Evolutionary conservation across 2,329 filamentous ascomycete species (phyloP), one percentile per base, ranked within the genome.

Genomic region (Epichloe typhina): DNA sequence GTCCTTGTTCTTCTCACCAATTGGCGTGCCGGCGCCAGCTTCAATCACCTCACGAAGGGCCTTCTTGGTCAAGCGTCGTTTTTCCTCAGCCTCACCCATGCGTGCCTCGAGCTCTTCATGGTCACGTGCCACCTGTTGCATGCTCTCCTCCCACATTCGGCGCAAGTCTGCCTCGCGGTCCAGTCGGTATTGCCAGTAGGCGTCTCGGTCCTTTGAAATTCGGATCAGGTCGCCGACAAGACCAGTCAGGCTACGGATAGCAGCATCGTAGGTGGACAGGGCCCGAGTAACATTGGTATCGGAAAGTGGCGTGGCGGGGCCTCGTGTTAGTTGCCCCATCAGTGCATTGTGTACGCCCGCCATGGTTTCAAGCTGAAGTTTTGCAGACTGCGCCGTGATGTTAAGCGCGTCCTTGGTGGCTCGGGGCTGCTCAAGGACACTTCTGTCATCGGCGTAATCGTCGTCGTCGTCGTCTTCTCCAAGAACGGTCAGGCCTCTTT

Each of bases 61-160:
- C 55, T 84, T 83, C 72, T 95, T 97, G 3, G 93, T 93, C 55
- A 86, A 78, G 64, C 86, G 90, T 52, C 89, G 80, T 73, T 95
- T 97, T 62, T 86, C 79, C 65, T 97, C 91, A 1, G 89, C 87
- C 66, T 95, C 87, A 43, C 87, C 88, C 54, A 96, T 86, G 52
- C 83, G 84, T 37, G 81, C 87, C 64, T 97, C 88, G 1, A 98
- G 76, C 48, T 89, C 80, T 67, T 97, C 93, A 60, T 98, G 93
- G 65, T 98, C 93, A 51, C 82, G 83, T 17, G 90, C 93, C n/a
- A 98, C 86, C 60, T 90, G 83, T 9, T 93, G 89, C 93, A 98
- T 96, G 68, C 90, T 97, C 61, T 98, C 93, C 68, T 98, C 93
- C 93, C 93, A 98, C 81, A 98, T 87, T 53, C 87, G 84, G 38